Percentiles rank a stretch among this genome's conserved stretches.
phyloP scores from a whole-genome alignment of 371 early-diverging fungal genomes.

The Hamiltosporidium tvaerminnensis region DNA sequence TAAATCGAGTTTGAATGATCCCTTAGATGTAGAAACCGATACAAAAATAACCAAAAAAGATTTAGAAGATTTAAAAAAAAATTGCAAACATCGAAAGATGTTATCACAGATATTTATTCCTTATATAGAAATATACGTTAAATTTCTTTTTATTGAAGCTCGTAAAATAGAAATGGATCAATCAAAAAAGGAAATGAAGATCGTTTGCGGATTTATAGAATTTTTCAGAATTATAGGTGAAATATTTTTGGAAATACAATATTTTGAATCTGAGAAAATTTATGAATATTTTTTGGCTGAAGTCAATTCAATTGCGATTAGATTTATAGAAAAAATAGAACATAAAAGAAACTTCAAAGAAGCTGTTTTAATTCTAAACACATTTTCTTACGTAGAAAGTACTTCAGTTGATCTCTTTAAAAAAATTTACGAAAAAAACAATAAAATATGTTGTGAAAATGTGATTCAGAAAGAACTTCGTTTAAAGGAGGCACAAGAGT shows the following conservation, averaged over 20 bases:
- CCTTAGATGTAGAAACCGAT: no score
- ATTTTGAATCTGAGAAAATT: neutral
- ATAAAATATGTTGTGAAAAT: neutral
- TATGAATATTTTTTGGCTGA: neutral
- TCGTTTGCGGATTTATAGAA: neutral
- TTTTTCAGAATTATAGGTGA: neutral
- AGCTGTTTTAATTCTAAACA: neutral
- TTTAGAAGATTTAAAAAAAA: neutral
- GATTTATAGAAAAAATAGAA: neutral
- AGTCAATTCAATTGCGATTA: neutral
- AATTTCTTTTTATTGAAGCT: neutral
- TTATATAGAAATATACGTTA: neutral
- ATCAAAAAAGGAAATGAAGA: neutral
- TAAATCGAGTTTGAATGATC: neutral
- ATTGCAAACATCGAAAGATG: neutral
- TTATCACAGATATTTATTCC: neutral
- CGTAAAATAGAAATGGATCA: neutral
- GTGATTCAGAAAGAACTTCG: neutral
- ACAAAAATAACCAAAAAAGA: no score
- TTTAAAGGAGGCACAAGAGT: neutral
- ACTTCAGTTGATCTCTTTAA: neutral
- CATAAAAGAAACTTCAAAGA: neutral
- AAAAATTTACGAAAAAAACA: neutral
- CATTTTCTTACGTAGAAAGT: neutral
- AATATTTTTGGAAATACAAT: neutral